Conservation (phyloP, 2,329 filamentous ascomycete species). For the Hypoxylon sp. region DNA sequence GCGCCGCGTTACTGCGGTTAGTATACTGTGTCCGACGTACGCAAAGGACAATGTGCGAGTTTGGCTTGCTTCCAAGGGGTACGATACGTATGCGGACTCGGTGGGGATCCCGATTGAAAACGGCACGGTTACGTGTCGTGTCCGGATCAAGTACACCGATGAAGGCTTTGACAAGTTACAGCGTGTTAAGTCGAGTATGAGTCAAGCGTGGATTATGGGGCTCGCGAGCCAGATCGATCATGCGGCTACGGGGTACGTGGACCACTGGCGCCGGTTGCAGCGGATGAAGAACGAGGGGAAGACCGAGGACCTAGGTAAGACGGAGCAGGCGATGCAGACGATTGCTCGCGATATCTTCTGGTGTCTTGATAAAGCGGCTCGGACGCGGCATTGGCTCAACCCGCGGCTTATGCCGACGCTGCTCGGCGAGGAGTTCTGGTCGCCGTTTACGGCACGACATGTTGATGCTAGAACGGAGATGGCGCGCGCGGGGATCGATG, state of each 20-base stretch:
- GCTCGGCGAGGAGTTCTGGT: conserved; percentile 48
- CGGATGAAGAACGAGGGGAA: background rate
- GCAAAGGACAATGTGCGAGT: conserved; percentile 54
- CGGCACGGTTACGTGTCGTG: conserved; percentile 45
- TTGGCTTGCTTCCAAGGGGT: conserved; percentile 58
- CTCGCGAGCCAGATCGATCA: conserved; percentile 48
- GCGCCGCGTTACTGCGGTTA: conserved; percentile 53
- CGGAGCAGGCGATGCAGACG: conserved; percentile 28
- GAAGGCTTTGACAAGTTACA: conserved; percentile 52
- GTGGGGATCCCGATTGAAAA: conserved; percentile 60
- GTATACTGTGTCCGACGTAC: conserved; percentile 57
- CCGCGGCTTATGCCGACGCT: conserved; percentile 43
- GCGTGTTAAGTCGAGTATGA: conserved; percentile 30
- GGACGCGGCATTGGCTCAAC: conserved; percentile 13
- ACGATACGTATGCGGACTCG: conserved; percentile 54
- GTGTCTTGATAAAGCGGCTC: conserved; percentile 35
- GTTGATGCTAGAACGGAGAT: conserved; percentile 33
- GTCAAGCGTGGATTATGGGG: conserved; percentile 44
- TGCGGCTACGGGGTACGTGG: conserved; percentile 46
- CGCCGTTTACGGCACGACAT: conserved; percentile 41
- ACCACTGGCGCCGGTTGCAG: conserved; percentile 20
- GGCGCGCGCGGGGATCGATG: conserved; percentile 47
- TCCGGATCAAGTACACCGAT: conserved; percentile 56
- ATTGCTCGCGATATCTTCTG: conserved; percentile 48
- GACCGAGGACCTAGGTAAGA: background rate